These are phyloP conservation scores for Candida parachauliodes DNA, from an alignment of 805 yeast species.

Conservation along the genomic window DNA sequence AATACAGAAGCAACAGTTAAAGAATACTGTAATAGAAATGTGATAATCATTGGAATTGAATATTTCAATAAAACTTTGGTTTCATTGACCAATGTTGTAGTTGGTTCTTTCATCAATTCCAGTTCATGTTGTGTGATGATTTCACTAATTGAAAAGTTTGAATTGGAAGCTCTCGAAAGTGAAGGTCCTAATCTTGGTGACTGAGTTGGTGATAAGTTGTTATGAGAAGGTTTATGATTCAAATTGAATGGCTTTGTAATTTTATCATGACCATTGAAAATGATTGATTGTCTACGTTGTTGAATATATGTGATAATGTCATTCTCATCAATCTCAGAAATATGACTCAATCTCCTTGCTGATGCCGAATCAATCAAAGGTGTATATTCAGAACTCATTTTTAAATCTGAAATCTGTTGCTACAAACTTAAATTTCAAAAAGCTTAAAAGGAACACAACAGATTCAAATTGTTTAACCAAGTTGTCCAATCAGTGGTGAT, in stretches of 20 bases:
- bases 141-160: constrained; percentile 15
- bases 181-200: constrained; percentile 7
- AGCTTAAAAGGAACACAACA: too few relatives aligned
- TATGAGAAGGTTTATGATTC: constrained; percentile 1
- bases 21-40: constrained; percentile 69
- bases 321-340: constrained; percentile 20
- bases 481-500: too few relatives aligned
- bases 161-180: constrained; percentile 9
- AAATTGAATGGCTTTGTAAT: constrained; percentile 12
- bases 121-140: constrained; percentile 17
- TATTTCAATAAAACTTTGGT: constrained; percentile 33
- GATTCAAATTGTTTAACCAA: too few relatives aligned
- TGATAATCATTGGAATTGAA: constrained; percentile 58
- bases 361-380: background rate
- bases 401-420: too few relatives aligned
- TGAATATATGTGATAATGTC: constrained; percentile 39
- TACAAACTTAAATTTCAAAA: too few relatives aligned
- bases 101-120: constrained; percentile 35
- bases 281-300: constrained; percentile 37
- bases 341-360: constrained; percentile 5
- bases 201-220: background rate
- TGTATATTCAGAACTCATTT: constrained; percentile 4
- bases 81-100: constrained; percentile 40
- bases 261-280: constrained; percentile 24
- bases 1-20: constrained; percentile 74